Evolutionary conservation across 208 protist species (phyloP).

Genomic region (Herpetomonas samuelpessoai): DNA sequence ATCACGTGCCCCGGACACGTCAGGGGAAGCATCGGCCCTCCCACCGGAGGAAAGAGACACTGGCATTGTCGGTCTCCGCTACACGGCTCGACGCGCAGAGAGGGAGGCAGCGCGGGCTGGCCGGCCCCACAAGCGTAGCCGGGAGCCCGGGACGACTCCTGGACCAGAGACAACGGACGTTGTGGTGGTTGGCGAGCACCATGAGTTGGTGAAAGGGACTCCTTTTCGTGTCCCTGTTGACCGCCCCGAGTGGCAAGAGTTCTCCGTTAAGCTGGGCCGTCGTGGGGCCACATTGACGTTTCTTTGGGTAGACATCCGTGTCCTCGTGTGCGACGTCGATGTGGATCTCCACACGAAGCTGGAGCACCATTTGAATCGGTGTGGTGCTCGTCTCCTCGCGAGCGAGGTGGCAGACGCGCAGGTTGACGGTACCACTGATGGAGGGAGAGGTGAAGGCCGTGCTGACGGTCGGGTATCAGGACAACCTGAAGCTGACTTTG

Average conservation of each 20-base stretch:
- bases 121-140: background rate
- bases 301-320: constrained; percentile 41
- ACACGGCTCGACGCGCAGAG: constrained; percentile 1
- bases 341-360: constrained; percentile 39
- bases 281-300: constrained; percentile 51
- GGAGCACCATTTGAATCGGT: constrained; percentile 36
- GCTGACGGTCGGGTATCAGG: constrained; percentile 7
- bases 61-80: constrained; percentile 17
- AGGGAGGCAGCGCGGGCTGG: background rate
- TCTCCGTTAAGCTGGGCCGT: constrained; percentile 42
- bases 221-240: constrained; percentile 41
- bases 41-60: too few species aligned
- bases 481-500: constrained; percentile 19
- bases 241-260: constrained; percentile 31
- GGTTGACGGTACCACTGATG: constrained; percentile 2
- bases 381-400: constrained; percentile 34
- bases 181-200: constrained; percentile 2
- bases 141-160: background rate
- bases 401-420: background rate
- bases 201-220: constrained; percentile 18
- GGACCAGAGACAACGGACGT: background rate
- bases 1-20: too few species aligned
- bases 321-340: constrained; percentile 46
- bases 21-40: too few species aligned
- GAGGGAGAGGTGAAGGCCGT: constrained; percentile 1